A percentile compares a stretch with the other conserved stretches of the same genome.
phyloP scores from a whole-genome alignment of 768 basidiomycete species.

The Phaeotremella fagi region DNA sequence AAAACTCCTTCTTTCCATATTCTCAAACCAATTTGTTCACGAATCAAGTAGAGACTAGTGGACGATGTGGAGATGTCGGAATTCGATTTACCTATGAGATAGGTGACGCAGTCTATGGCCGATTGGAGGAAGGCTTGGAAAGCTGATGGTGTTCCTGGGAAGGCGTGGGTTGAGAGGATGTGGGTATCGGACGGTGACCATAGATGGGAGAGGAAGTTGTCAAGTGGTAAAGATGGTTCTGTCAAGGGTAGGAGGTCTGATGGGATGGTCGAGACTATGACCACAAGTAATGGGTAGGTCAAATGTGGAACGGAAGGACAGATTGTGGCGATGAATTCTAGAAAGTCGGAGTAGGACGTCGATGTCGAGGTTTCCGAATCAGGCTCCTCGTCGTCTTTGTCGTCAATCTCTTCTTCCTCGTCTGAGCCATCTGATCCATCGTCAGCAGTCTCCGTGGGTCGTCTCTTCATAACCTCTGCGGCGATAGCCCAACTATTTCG shows the following conservation, averaged over 20 bases:
- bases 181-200: constrained; percentile 75
- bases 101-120: constrained; percentile 65
- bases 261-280: constrained; percentile 78
- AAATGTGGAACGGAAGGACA: constrained; percentile 73
- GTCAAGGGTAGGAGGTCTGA: constrained; percentile 40
- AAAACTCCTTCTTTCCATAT: constrained; percentile 45
- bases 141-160: constrained; percentile 55
- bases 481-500: constrained; percentile 61
- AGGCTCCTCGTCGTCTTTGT: constrained; percentile 20
- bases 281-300: constrained; percentile 75
- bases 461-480: neutral
- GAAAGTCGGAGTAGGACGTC: constrained; percentile 64
- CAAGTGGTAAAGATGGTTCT: constrained; percentile 45
- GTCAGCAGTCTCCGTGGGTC: neutral
- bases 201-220: constrained; percentile 65
- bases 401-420: constrained; percentile 45
- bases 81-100: constrained; percentile 51
- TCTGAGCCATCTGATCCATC: constrained; percentile 36
- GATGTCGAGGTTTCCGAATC: constrained; percentile 11
- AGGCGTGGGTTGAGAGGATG: constrained; percentile 57
- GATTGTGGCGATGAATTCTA: constrained; percentile 69
- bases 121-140: constrained; percentile 61
- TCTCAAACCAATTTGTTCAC: constrained; percentile 48
- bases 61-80: constrained; percentile 43
- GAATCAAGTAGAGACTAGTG: constrained; percentile 48